Percentiles rank a stretch among this genome's conserved stretches.
Evolutionary conservation across 2,329 filamentous ascomycete species (phyloP).

Genomic region (Alternaria dauci): DNA sequence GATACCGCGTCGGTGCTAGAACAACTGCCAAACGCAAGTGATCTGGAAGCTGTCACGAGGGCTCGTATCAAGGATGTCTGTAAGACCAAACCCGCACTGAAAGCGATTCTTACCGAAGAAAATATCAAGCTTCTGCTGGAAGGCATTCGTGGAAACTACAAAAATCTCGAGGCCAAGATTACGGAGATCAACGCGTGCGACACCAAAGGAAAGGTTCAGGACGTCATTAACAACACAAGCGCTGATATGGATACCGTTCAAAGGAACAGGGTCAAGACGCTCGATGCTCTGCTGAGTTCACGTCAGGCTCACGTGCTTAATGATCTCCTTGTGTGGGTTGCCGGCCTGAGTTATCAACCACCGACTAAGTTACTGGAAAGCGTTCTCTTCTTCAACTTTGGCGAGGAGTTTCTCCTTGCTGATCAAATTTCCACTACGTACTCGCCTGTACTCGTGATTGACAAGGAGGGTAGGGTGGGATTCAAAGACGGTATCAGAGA

Average conservation of each 20-base stretch:
- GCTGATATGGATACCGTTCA: constrained; percentile 12
- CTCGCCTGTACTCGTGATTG: constrained; percentile 11
- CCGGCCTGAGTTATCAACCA: constrained; percentile 6
- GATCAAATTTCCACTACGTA: constrained; percentile 15
- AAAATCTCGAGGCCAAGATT: constrained; percentile 22
- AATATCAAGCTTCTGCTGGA: constrained; percentile 23
- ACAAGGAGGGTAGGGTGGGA: constrained; percentile 4
- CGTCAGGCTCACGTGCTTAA: constrained; percentile 20
- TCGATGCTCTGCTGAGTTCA: constrained; percentile 12
- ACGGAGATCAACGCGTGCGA: constrained; percentile 25
- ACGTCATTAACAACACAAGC: constrained; percentile 18
- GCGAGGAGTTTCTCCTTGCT: constrained; percentile 12
- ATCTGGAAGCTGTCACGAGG: constrained; percentile 14
- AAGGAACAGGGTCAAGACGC: constrained; percentile 5
- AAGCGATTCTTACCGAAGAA: constrained; percentile 13
- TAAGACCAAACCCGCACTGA: constrained; percentile 19
- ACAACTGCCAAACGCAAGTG: constrained; percentile 6
- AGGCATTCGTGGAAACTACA: constrained; percentile 20
- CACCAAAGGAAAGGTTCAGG: constrained; percentile 21
- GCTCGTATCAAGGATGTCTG: constrained; percentile 14
- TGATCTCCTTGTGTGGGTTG: constrained; percentile 25
- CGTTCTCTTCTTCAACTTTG: constrained; percentile 14
- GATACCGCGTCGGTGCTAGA: not conserved
- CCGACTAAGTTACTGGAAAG: constrained; percentile 19
- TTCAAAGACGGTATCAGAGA: constrained; percentile 8